A percentile compares a stretch with the other conserved stretches of the same genome.
Evolutionary conservation across 805 yeast species (phyloP).

Genomic region (Komagataella phaffii): DNA sequence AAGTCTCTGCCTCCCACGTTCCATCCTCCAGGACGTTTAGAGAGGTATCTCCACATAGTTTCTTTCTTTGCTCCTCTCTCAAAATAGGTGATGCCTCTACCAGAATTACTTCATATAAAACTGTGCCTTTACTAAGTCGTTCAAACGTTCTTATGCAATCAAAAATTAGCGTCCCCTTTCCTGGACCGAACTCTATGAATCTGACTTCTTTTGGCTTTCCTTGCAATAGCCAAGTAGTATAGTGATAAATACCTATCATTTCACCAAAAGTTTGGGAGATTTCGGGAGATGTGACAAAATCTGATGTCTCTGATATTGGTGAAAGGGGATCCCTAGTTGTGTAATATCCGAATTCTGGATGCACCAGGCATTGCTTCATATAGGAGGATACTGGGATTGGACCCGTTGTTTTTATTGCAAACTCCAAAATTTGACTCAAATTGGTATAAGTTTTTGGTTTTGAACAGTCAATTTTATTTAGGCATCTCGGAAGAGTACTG

Average conservation of each 20-base stretch:
- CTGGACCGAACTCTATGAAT: conserved; percentile 75
- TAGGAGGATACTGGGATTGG: conserved; percentile 62
- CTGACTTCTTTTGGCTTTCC: conserved; percentile 34
- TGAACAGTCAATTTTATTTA: neutral
- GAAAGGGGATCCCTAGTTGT: conserved; percentile 68
- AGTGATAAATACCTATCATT: conserved; percentile 65
- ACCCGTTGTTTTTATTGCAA: conserved; percentile 54
- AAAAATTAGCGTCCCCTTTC: conserved; percentile 65
- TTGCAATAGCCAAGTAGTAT: conserved; percentile 43
- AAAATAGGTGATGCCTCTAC: conserved; percentile 65
- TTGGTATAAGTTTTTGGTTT: neutral
- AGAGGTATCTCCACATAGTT: conserved; percentile 25
- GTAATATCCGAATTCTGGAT: conserved; percentile 69
- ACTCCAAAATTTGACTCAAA: conserved; percentile 21
- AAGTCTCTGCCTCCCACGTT: conserved; percentile 37
- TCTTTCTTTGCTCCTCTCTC: conserved; percentile 37
- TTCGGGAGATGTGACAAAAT: conserved; percentile 78
- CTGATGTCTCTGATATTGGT: conserved; percentile 30
- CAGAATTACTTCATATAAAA: conserved; percentile 25
- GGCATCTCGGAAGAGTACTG: neutral
- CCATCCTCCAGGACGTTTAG: conserved; percentile 20
- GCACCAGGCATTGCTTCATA: conserved; percentile 73
- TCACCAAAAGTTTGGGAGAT: conserved; percentile 83
- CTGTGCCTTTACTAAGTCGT: conserved; percentile 16
- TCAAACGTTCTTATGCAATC: conserved; percentile 42